Conservation (phyloP, 495 filamentous ascomycete species). For the Amorphotheca resinae region DNA sequence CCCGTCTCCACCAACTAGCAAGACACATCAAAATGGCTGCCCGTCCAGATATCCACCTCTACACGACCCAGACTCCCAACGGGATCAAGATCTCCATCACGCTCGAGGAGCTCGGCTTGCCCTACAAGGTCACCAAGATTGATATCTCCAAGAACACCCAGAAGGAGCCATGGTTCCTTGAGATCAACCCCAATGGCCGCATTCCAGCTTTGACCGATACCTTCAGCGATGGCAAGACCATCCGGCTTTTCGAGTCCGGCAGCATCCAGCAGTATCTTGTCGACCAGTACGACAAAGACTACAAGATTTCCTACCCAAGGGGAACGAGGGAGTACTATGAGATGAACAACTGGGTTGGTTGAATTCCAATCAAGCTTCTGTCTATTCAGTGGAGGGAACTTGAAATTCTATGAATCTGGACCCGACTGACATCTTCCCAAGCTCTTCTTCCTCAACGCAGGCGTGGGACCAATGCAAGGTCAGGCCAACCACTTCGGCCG, state of each 20-base stretch:
- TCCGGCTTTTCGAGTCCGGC: conserved; percentile 73
- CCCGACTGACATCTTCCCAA: conserved; percentile 2
- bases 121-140: conserved; percentile 58
- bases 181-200: conserved; percentile 89
- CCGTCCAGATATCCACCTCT: conserved; percentile 20
- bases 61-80: conserved; percentile 52
- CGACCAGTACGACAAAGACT: conserved; percentile 64
- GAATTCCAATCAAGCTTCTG: background rate
- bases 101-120: conserved; percentile 71
- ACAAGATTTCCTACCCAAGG: conserved; percentile 72
- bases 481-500: conserved; percentile 83
- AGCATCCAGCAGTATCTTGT: conserved; percentile 80
- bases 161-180: conserved; percentile 73
- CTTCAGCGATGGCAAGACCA: conserved; percentile 55
- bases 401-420: background rate
- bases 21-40: conserved; percentile 12
- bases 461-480: conserved; percentile 85
- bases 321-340: conserved; percentile 69
- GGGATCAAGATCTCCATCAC: conserved; percentile 77
- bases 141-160: conserved; percentile 61
- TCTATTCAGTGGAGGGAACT: background rate
- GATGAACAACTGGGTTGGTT: conserved; percentile 58
- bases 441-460: conserved; percentile 53
- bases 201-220: conserved; percentile 86
- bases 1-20: conserved; percentile 11